Conservation (phyloP, 2,329 filamentous ascomycete genomes). For the Helicocarpus griseus region DNA sequence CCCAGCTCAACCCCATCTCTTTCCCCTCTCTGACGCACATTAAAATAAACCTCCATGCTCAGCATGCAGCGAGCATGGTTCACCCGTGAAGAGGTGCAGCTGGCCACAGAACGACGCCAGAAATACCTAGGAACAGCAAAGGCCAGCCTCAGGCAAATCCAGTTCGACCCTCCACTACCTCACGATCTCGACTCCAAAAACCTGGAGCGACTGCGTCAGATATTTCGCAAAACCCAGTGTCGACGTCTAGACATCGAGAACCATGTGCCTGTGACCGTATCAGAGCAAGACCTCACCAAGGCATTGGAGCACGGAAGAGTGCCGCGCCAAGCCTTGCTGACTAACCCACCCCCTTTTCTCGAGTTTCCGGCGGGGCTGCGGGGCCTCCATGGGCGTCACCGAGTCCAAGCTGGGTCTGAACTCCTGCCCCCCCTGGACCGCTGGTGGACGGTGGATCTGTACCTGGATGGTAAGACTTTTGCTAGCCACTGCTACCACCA, state of each 20-base stretch:
- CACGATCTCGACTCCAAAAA: slow-evolving; percentile 16
- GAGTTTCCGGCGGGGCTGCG: slow-evolving; percentile 14
- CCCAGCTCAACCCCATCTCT: too few species aligned
- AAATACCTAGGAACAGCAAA: slow-evolving; percentile 19
- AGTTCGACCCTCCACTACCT: slow-evolving; percentile 12
- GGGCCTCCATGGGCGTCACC: slow-evolving; percentile 20
- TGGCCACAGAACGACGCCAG: slow-evolving; percentile 13
- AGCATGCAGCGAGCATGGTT: slow-evolving; percentile 12
- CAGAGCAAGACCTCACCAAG: too few species aligned
- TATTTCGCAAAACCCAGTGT: slow-evolving; percentile 18
- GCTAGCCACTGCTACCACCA: too few species aligned
- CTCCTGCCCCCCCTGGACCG: slow-evolving; percentile 14
- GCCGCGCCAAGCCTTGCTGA: too few species aligned
- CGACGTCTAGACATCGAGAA: slow-evolving; percentile 18
- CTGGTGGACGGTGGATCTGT: slow-evolving; percentile 25
- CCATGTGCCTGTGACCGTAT: too few species aligned
- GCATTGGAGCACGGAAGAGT: too few species aligned
- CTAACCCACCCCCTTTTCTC: too few species aligned
- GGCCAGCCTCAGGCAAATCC: slow-evolving; percentile 17
- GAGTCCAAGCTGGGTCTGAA: slow-evolving; percentile 15
- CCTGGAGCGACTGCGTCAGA: slow-evolving; percentile 13
- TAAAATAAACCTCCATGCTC: too few species aligned
- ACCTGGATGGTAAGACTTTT: slow-evolving; percentile 15
- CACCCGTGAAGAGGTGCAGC: slow-evolving; percentile 9
- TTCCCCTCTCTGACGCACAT: too few species aligned